Conservation (phyloP, 208 protist species). For the Acanthamoeba castellanii region DNA sequence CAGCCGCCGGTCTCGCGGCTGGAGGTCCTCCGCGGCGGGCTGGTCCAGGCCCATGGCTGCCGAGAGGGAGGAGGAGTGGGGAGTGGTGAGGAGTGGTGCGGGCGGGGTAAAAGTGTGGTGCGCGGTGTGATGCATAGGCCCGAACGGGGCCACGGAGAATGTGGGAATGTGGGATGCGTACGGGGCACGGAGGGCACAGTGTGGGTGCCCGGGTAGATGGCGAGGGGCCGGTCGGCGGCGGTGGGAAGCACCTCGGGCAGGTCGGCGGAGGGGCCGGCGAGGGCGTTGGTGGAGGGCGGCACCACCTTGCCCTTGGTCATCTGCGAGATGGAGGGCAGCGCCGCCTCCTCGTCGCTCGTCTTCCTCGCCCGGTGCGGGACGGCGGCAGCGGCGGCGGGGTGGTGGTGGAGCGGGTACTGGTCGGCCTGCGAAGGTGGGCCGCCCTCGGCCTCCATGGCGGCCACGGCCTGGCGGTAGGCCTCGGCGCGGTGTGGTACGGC, state of each 20-base stretch:
- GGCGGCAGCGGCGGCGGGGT: too few relatives aligned
- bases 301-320: slow-evolving; percentile 56
- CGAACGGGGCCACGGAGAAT: too few relatives aligned
- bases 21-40: background rate
- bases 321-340: background rate
- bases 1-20: background rate
- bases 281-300: background rate
- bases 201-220: slow-evolving; percentile 21
- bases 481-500: background rate
- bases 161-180: too few relatives aligned
- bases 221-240: background rate
- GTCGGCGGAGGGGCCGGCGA: slow-evolving; percentile 4
- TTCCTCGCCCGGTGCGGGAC: background rate
- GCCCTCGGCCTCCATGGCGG: background rate
- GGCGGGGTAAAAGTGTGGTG: too few relatives aligned
- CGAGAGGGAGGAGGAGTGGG: too few relatives aligned
- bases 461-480: background rate
- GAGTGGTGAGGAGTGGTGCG: too few relatives aligned
- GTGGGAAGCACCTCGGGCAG: slow-evolving; percentile 29
- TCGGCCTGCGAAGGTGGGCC: background rate
- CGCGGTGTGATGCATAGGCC: too few relatives aligned
- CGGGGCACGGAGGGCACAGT: slow-evolving; percentile 11
- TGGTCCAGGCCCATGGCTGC: background rate
- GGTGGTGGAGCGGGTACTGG: background rate
- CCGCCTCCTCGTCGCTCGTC: background rate